Evolutionary conservation across 768 basidiomycete genomes (phyloP), one percentile per base, ranked within the genome.

Genomic region (Phanerodontia chrysosporium): DNA sequence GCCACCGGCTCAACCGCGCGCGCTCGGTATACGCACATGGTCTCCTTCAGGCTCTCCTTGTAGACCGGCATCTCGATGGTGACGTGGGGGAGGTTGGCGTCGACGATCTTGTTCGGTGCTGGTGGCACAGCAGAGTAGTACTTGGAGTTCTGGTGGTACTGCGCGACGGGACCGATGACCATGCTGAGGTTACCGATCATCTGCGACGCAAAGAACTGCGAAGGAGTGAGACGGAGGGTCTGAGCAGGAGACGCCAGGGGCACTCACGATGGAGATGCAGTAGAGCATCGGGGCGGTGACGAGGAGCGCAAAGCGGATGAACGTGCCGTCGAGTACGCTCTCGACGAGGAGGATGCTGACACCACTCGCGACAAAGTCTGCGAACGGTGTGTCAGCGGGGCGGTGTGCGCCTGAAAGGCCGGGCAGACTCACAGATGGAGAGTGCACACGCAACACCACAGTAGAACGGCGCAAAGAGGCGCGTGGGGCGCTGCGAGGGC

Each of bases 51-150:
- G 63, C 84, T 88, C 69, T 92, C 90, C 67, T 92, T 95, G 73
- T 95, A 95, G 5, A 95, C 92, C 0, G 92, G 92, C 74, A 95
- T 79, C 72, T 94, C 85, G 52, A 94, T 77, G 1, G 89, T 89
- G n/a, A 92, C 78, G 66, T 91, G 90, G 3, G 89, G 90, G 3
- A 92, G 76, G 58, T 74, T 77, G 1, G 77, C 64, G 68, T 90
- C 88, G 60, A 90, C 75, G 21, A 80, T 83, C 55, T 81, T 78
- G 69, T 86, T 88, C 0, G 84, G 71, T 27, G 75, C 78, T 0
- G 90, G 89, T 51, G 75, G 77, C 49, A 79, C 72, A 14, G 90
- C 89, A 14, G 90, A 92, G 68, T 90, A 95, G 72, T 88, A 95
- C 44, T 80, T 81, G 0, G 90, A 92, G 69, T 94, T 94, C 66